Base-by-base conservation (phyloP, 139 green algal species). In the Picochlorum sp. region DNA sequence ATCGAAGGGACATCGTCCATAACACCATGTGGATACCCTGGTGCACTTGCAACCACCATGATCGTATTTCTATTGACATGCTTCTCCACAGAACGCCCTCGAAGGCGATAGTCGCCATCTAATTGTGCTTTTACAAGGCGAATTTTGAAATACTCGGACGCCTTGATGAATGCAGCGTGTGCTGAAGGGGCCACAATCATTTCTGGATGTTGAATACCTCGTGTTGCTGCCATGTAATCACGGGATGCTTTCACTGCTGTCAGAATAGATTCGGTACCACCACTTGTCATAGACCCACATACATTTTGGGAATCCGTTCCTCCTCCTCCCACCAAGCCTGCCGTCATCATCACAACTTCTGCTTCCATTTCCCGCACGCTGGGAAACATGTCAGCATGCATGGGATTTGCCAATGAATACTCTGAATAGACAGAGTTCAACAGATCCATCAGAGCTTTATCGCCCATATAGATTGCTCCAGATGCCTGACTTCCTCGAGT, bases 121-220 rank as follows among this genome's bases (percentile, higher is more conserved):
- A 96, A 81, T 6, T 68, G 69, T 38, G 61, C 63, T 57, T 76
- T 65, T 5, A 87, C 61, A 24, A 96, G 66, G 57, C 83, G 83
- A 56, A 96, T 86, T 20, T 74, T 73, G 72, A 96, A 95, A 57
- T 79, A 86, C 65, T 96, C 96, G 52, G 89, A 73, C 1, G 90
- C 92, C 68, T 98, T 98, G 73, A 87, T 81, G 66, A 95, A 98
- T 1, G 92, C 91, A 0, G 92, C 82, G 66, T 98, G 92, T 2
- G 92, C 92, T 7, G 81, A 92, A 7, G 78, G 67, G 1, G 76
- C 88, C 0, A 96, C 71, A 38, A 95, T 76, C 75, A 98, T 90
- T 78, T 98, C 90, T 5, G 91, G 91, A 15, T 73, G 0, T 0
- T 61, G 72, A 60, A 96, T 85, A 54, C 84, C 81, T 4, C 64